Evolutionary conservation across 345 rosid genomes (phyloP), one percentile per base, ranked within the genome.

Genomic region (Litchi chinensis): DNA sequence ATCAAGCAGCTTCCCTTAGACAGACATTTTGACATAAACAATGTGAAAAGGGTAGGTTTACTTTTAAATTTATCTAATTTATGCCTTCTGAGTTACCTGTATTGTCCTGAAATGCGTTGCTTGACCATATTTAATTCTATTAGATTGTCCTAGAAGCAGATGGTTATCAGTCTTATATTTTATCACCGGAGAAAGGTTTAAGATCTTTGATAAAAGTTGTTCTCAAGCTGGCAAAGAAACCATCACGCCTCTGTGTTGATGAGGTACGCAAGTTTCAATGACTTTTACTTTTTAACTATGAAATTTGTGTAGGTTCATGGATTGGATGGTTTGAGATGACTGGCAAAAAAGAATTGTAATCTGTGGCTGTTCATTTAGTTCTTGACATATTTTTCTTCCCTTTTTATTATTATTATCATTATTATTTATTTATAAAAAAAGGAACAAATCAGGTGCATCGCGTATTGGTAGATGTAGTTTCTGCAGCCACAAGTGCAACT

Each of bases 91-190:
- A 54, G 74, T 37, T 13, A 46, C 40, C 13, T 26, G 3, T 67
- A 56, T 70, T 73, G 10, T 11, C 46, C 76, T 22, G 22, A 73
- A 68, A 48, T 57, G 56, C 48, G 32, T 76, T 81, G 19, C 57
- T 32, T 76, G 69, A 52, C 28, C 19, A 74, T 24, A 65, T 77
- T 83, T 74, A 54, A 75, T 73, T 77, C 62, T 43, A 28, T 82
- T 88, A 94, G 99, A 88, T 94, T 84, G 99, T 97, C 63, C 84
- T 97, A 75, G 98, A 97, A 82, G 98, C 98, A 69, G 98, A 97
- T 89, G 99, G 99, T 78, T 97, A 97, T 87, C 99, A 97, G 77
- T 98, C 99, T 26, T 97, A 94, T 87, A 95, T 97, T 77, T 93
- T 97, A 87, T 94, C 98, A 66, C 99, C 99, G 5, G 99, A 97